These are phyloP conservation scores for Aspergillus flavus DNA, from an alignment of 2,329 filamentous ascomycete genomes.

Conservation along the genomic window DNA sequence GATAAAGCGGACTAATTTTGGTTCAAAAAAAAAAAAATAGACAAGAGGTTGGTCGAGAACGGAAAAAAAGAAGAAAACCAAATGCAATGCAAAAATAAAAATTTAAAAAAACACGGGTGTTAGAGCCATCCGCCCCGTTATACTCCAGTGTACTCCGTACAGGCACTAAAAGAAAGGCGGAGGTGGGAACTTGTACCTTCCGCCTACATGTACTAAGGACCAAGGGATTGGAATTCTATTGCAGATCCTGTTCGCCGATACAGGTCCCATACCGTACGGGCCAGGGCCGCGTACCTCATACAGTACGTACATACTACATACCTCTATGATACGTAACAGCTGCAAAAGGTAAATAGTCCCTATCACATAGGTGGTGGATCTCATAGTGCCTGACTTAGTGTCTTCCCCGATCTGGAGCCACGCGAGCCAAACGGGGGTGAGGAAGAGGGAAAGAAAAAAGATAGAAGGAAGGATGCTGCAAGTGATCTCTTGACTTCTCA, in stretches of 20 bases:
- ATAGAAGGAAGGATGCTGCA: slow-evolving; percentile 21
- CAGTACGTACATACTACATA: not conserved
- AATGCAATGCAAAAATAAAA: not conserved
- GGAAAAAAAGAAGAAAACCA: not conserved
- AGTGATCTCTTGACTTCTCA: slow-evolving; percentile 21
- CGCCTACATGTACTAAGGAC: not conserved
- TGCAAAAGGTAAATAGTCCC: slow-evolving; percentile 18
- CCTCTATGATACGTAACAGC: slow-evolving; percentile 1
- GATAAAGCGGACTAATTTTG: not conserved
- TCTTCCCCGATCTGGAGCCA: slow-evolving; percentile 25
- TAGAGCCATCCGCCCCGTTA: slow-evolving; percentile 1
- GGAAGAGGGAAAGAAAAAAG: slow-evolving; percentile 18
- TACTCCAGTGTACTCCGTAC: not conserved
- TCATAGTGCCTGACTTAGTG: slow-evolving; percentile 24
- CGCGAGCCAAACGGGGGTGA: slow-evolving; percentile 23
- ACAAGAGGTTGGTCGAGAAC: not conserved
- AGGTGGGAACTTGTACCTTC: slow-evolving; percentile 6
- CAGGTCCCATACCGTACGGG: not conserved
- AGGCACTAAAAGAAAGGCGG: slow-evolving; percentile 15
- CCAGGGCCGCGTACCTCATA: not conserved
- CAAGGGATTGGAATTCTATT: slow-evolving; percentile 15
- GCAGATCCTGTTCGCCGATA: slow-evolving; percentile 1
- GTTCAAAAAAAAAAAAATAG: not conserved
- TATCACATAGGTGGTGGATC: slow-evolving; percentile 19
- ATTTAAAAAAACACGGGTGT: not conserved